A percentile compares a stretch with the other conserved stretches of the same genome.
Evolutionary conservation across 495 filamentous ascomycete species (phyloP).

Genomic region (Aspergillus ellipticus): DNA sequence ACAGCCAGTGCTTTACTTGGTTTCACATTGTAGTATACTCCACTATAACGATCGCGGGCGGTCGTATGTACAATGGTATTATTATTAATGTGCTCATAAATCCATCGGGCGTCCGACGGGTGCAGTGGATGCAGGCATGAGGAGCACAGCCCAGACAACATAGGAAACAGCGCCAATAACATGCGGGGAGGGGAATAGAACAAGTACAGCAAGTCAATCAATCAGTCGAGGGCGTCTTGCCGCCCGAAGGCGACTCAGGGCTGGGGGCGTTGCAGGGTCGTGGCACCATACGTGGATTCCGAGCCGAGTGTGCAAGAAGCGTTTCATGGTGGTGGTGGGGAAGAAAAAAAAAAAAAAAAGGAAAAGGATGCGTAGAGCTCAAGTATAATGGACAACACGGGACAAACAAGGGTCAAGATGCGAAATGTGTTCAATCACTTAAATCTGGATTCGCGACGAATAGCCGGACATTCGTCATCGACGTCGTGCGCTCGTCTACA

Average conservation of each 20-base stretch:
- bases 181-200: constrained; percentile 16
- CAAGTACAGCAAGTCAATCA: neutral
- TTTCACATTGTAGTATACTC: constrained; percentile 1
- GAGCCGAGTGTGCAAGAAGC: neutral
- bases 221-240: neutral
- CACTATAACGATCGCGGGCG: neutral
- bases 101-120: constrained; percentile 12
- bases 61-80: constrained; percentile 25
- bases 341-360: no score
- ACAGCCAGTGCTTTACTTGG: neutral
- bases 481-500: constrained; percentile 84
- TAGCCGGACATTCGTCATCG: constrained; percentile 78
- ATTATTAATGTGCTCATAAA: constrained; percentile 25
- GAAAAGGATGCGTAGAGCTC: constrained; percentile 5
- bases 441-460: constrained; percentile 94
- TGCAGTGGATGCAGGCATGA: constrained; percentile 12
- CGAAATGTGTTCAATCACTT: constrained; percentile 50
- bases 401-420: neutral
- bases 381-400: constrained; percentile 1
- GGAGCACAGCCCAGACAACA: constrained; percentile 6
- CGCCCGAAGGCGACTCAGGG: neutral
- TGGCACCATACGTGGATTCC: neutral
- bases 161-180: constrained; percentile 11
- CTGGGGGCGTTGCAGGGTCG: neutral
- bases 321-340: neutral